Base-by-base conservation (phyloP, 2,329 filamentous ascomycete genomes). In the Aspergillus ochraceus region DNA sequence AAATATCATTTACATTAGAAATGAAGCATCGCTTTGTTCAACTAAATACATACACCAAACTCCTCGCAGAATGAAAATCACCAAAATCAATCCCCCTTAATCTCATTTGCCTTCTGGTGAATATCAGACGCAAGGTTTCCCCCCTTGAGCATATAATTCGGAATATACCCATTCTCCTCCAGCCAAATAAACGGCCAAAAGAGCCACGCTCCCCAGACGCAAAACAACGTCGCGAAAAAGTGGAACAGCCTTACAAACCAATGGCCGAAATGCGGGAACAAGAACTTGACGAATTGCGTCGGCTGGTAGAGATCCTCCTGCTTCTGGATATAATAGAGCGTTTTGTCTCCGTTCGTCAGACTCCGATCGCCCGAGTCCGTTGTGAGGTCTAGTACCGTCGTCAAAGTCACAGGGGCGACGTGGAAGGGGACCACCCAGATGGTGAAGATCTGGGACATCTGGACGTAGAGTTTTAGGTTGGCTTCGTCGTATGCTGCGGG, bases 251-350 rank as follows among this genome's bases (percentile, higher is more conserved):
- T 80, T 1, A 92, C 74, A 1, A 88, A 32, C 24, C 84, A 69
- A 8, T 80, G 75, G 0, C 85, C 86, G 0, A 88, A 82, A 11
- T 80, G 84, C 10, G 89, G 86, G 17, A 84, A 68, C 19, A 93
- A 67, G 70, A 96, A 95, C 67, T 88, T 88, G 61, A 94, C 79
- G 63, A 88, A 88, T 66, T 96, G 89, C 52, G 87, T 88, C 0
- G 86, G 81, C 68, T 94, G 90, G 70, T 96, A 96, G 8, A 93
- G 77, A 71, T 97, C 92, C 65, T 96, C 88, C 72, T 97, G 92
- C 19, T 81, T 84, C 6, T 81, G 75, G 63, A 96, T 93, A 71
- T 88, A 90, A 77, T 92, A 95, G 59, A 82, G 83, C 22, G 68
- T 75, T 42, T 68, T 62, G 10, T 69, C 64, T 6, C 59, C 66